Conservation (phyloP, 305 asterid genomes). For the Fraxinus paxiana region DNA sequence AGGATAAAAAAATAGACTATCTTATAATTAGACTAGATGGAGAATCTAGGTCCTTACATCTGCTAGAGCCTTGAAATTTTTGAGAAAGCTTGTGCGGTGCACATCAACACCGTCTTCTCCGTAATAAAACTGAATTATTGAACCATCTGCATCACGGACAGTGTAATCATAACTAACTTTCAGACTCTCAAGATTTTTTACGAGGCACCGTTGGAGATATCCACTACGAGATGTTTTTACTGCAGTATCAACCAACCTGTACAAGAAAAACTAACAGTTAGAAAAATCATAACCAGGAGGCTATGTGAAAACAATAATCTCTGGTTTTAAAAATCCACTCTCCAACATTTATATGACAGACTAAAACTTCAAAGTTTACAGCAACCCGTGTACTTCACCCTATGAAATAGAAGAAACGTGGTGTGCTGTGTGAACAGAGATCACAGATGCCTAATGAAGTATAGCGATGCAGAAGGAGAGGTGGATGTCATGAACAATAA, state of each 20-base stretch:
- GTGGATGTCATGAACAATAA: not conserved
- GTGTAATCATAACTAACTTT: conserved; percentile 88
- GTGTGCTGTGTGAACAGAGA: not conserved
- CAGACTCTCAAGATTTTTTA: conserved; percentile 88
- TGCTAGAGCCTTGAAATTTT: conserved; percentile 71
- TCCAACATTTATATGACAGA: not conserved
- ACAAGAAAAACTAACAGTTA: conserved; percentile 22
- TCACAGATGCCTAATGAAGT: not conserved
- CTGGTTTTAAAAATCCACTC: conserved; percentile 9
- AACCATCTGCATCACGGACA: conserved; percentile 98
- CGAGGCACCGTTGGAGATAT: conserved; percentile 82
- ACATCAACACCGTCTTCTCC: conserved; percentile 98
- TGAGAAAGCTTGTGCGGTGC: conserved; percentile 81
- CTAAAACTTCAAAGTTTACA: not conserved
- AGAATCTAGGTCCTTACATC: conserved; percentile 43
- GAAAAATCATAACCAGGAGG: conserved; percentile 7
- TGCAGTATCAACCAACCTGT: conserved; percentile 96
- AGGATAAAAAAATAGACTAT: not conserved
- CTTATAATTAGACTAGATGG: not conserved
- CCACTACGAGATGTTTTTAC: conserved; percentile 99
- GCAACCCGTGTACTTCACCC: not conserved
- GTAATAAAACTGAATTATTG: conserved; percentile 78
- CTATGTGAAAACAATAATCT: not conserved
- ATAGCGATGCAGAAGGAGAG: not conserved
- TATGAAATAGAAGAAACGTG: not conserved